These are phyloP conservation scores for Monosporozyma yasuniensis DNA, from an alignment of 805 yeast species.

Conservation along the genomic window DNA sequence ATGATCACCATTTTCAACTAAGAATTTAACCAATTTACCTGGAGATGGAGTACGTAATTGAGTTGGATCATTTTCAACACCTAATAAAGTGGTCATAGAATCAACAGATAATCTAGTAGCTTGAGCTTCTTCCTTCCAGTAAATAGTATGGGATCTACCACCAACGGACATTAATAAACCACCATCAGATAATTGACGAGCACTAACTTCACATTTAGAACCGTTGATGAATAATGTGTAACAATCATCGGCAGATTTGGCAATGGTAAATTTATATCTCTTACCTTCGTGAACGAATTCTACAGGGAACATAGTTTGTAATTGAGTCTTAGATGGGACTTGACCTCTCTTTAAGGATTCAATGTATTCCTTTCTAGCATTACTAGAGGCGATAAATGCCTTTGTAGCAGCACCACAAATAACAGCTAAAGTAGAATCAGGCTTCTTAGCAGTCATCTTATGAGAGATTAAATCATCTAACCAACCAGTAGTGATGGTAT, in stretches of 20 bases:
- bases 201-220: slow-evolving; percentile 79
- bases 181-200: slow-evolving; percentile 86
- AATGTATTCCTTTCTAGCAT: slow-evolving; percentile 58
- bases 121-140: slow-evolving; percentile 96
- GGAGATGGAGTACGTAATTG: slow-evolving; percentile 98
- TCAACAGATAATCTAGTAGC: slow-evolving; percentile 94
- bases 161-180: slow-evolving; percentile 81
- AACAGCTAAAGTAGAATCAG: slow-evolving; percentile 83
- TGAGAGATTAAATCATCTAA: slow-evolving; percentile 90
- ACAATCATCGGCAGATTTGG: slow-evolving; percentile 77
- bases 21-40: slow-evolving; percentile 88
- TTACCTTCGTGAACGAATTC: slow-evolving; percentile 94
- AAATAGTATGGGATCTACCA: slow-evolving; percentile 89
- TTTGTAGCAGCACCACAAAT: slow-evolving; percentile 97
- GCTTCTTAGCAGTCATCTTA: slow-evolving; percentile 93
- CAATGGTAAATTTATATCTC: slow-evolving; percentile 90
- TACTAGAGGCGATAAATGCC: slow-evolving; percentile 74
- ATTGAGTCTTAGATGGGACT: slow-evolving; percentile 72
- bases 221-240: slow-evolving; percentile 92
- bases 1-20: slow-evolving; percentile 95
- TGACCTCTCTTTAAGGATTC: slow-evolving; percentile 89
- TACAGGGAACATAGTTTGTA: slow-evolving; percentile 83
- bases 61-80: slow-evolving; percentile 96
- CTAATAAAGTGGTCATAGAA: slow-evolving; percentile 87
- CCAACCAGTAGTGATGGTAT: slow-evolving; percentile 98